phyloP scores from a whole-genome alignment of 2,329 filamentous ascomycete species.

The Arthrobotrys megalospora region DNA sequence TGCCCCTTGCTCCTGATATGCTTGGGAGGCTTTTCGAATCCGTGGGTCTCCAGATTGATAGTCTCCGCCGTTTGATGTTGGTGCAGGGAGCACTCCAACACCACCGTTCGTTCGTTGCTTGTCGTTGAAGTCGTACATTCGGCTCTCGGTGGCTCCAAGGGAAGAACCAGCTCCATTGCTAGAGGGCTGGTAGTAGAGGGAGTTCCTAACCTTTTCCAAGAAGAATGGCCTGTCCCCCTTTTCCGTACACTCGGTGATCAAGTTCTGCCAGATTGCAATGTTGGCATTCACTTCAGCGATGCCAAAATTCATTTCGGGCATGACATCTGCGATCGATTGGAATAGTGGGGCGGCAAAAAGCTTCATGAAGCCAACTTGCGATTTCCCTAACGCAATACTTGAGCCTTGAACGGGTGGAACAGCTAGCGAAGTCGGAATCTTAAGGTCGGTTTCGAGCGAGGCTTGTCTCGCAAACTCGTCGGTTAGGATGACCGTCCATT shows the following conservation, averaged over 20 bases:
- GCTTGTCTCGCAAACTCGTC: conserved; percentile 96
- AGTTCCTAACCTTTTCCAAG: conserved; percentile 53
- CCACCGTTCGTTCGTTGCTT: conserved; percentile 47
- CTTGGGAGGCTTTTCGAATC: conserved; percentile 55
- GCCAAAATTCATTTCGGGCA: conserved; percentile 87
- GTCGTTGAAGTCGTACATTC: conserved; percentile 39
- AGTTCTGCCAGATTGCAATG: conserved; percentile 79
- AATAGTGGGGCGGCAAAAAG: conserved; percentile 95
- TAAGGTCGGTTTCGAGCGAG: conserved; percentile 88
- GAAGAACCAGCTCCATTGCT: conserved; percentile 45
- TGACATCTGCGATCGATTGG: conserved; percentile 85
- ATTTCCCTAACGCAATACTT: conserved; percentile 83
- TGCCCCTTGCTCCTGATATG: conserved; percentile 56
- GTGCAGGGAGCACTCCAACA: conserved; percentile 34
- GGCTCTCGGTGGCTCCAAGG: conserved; percentile 36
- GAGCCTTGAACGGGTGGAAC: conserved; percentile 84
- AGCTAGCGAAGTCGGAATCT: conserved; percentile 89
- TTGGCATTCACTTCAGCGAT: conserved; percentile 86
- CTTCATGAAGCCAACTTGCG: conserved; percentile 96
- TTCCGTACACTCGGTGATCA: conserved; percentile 71
- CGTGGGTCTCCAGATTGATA: conserved; percentile 46
- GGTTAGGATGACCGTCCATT: conserved; percentile 94
- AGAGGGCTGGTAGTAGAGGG: conserved; percentile 42
- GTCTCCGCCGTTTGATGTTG: conserved; percentile 49
- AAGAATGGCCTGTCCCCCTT: conserved; percentile 57